These are phyloP conservation scores for Thielaviopsis euricoi DNA, from an alignment of 2,329 filamentous ascomycete species.

Conservation along the genomic window DNA sequence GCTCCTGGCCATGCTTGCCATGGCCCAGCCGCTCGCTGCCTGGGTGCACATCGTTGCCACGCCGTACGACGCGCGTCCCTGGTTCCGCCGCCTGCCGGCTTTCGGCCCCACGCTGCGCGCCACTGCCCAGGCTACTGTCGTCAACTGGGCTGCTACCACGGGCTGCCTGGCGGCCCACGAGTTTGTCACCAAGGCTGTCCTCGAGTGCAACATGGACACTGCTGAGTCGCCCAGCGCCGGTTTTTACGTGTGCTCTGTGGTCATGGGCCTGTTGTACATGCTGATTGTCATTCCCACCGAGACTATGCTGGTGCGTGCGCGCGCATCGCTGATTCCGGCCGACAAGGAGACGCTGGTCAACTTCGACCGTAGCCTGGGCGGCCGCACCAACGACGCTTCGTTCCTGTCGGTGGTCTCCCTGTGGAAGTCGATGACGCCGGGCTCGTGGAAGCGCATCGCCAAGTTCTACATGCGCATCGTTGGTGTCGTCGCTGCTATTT, in stretches of 20 bases:
- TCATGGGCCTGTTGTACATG: slow-evolving; percentile 29
- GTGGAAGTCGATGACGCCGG: slow-evolving; percentile 60
- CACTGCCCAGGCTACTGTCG: slow-evolving; percentile 49
- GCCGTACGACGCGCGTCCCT: slow-evolving; percentile 42
- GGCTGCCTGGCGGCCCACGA: slow-evolving; percentile 31
- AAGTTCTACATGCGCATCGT: slow-evolving; percentile 52
- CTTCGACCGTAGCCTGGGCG: slow-evolving; percentile 75
- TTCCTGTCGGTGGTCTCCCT: slow-evolving; percentile 43
- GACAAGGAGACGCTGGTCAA: slow-evolving; percentile 72
- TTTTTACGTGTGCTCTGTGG: not conserved
- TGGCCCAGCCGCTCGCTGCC: slow-evolving; percentile 47
- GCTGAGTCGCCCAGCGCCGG: slow-evolving; percentile 12
- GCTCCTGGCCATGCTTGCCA: slow-evolving; percentile 36
- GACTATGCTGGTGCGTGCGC: slow-evolving; percentile 65
- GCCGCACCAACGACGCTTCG: slow-evolving; percentile 54
- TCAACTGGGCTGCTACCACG: slow-evolving; percentile 42
- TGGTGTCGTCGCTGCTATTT: slow-evolving; percentile 1
- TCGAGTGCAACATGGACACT: slow-evolving; percentile 21
- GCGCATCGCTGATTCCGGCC: slow-evolving; percentile 71
- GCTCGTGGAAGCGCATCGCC: slow-evolving; percentile 55
- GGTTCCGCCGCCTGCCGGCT: slow-evolving; percentile 53
- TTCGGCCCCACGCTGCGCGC: slow-evolving; percentile 48
- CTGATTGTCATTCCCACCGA: slow-evolving; percentile 53
- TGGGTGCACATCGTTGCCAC: slow-evolving; percentile 85
- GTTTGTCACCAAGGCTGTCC: slow-evolving; percentile 21